Percentiles rank a stretch among this genome's conserved stretches.
Evolutionary conservation across 345 rosid species (phyloP).

Genomic region (Eutrema japonicum): DNA sequence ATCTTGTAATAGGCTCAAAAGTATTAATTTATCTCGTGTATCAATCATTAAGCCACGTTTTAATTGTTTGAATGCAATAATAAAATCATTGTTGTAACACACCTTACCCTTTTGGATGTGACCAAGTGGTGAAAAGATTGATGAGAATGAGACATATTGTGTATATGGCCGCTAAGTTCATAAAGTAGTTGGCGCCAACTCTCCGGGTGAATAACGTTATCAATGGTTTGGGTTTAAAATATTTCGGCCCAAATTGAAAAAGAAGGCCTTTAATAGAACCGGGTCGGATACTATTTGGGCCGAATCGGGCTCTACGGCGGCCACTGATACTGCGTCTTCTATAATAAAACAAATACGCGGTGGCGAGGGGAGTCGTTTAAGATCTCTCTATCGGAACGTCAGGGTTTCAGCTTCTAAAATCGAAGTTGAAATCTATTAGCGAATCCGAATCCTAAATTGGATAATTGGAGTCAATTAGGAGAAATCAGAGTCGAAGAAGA

Average conservation of each 20-base stretch:
- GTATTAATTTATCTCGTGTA: background rate
- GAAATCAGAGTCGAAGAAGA: conserved; percentile 22
- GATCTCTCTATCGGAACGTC: conserved; percentile 31
- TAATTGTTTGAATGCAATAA: conserved; percentile 3
- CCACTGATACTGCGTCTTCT: background rate
- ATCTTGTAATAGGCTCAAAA: conserved; percentile 24
- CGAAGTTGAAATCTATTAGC: background rate
- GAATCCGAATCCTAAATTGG: background rate
- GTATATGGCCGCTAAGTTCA: too few relatives aligned
- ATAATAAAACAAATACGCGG: conserved; percentile 18
- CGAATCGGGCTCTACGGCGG: conserved; percentile 26
- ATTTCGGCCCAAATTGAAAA: background rate
- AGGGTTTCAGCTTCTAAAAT: conserved; percentile 10
- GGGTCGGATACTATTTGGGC: conserved; percentile 7
- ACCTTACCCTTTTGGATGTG: background rate
- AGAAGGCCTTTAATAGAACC: background rate
- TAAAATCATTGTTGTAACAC: background rate
- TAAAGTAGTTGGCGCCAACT: conserved; percentile 22
- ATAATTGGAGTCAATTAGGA: background rate
- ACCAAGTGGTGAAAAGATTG: background rate
- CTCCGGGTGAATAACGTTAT: background rate
- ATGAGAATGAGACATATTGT: background rate
- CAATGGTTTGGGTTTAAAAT: background rate
- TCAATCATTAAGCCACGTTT: background rate
- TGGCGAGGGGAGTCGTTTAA: conserved; percentile 22